Evolutionary conservation across 257 asterid species (phyloP), one percentile per base, ranked within the genome.

Genomic region (Apocynum venetum): DNA sequence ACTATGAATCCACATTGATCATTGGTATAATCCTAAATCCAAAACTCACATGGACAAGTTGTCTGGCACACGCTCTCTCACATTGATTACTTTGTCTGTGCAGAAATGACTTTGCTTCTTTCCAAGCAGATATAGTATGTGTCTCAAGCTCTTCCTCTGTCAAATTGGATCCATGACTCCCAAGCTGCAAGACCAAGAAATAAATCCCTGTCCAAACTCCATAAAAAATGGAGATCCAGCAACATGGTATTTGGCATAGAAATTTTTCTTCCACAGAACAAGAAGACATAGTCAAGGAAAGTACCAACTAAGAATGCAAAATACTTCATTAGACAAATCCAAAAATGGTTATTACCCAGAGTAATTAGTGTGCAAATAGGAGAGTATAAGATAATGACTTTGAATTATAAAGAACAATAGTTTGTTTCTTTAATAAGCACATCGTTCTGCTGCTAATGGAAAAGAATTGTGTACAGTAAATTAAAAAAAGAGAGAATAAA

Each of bases 11-110:
- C 51, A 40, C 36, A 40, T 75, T 17, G 51, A 63, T 31, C 9
- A 46, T 53, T 25, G 17, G 44, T 35, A 43, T 17, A 63, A 63
- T 48, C 44, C 47, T 31, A 53, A 69, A 68, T 70, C 63, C 14
- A 75, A 59, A 31, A 88, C 96, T 88, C 84, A 96, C 99, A 82
- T 90, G 96, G 61, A 93, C 89, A 75, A 96, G 96, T 69, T 56
- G 92, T 80, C 90, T 83, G 38, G 76, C 38, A 53, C 61, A 66
- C 53, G 68, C 51, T 55, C 81, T 79, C 55, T 64, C 83, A 48
- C 74, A 36, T 3, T 77, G 81, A 67, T 64, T 72, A 49, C 17
- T 51, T 77, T 74, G 82, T 59, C 82, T 74, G 25, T 64, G 70
- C 43, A 75, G 8, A 57, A 70, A 74, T 51, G 75, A 72, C 72